Conservation (phyloP, 257 asterid species). For the Solanum gracilifrons region DNA sequence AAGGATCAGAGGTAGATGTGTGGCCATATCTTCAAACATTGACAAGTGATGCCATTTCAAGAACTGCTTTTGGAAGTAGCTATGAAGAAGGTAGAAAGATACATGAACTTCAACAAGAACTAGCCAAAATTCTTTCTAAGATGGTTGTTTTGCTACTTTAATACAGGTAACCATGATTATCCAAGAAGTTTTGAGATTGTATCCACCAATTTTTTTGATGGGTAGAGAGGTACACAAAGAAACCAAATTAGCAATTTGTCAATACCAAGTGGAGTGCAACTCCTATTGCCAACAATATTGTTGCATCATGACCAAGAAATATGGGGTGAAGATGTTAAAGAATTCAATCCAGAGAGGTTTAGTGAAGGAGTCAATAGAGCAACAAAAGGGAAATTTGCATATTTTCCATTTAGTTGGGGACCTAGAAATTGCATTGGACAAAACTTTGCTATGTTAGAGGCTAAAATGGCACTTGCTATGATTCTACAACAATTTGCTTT, state of each 20-base stretch:
- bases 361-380: constrained; percentile 9
- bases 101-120: constrained; percentile 13
- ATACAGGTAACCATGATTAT: constrained; percentile 19
- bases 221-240: background rate
- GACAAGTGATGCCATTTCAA: constrained; percentile 14
- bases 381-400: constrained; percentile 8
- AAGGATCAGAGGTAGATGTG: constrained; percentile 12
- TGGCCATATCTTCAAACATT: constrained; percentile 13
- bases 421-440: constrained; percentile 21
- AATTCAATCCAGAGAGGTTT: constrained; percentile 23
- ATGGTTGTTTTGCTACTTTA: background rate
- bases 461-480: constrained; percentile 16
- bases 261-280: constrained; percentile 8
- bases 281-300: constrained; percentile 2
- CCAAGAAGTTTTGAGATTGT: constrained; percentile 16
- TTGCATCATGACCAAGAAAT: constrained; percentile 13
- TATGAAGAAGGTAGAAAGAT: constrained; percentile 12
- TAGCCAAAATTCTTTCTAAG: background rate
- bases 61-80: constrained; percentile 20
- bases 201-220: constrained; percentile 2
- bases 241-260: constrained; percentile 3
- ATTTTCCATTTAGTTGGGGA: constrained; percentile 19
- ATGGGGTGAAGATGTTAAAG: constrained; percentile 21
- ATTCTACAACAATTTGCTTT: constrained; percentile 12
- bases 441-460: constrained; percentile 13